A percentile compares a stretch with the other conserved stretches of the same genome.
Evolutionary conservation across 1,284 basidiomycete species (phyloP).

Genomic region (Marasmius fiardii): DNA sequence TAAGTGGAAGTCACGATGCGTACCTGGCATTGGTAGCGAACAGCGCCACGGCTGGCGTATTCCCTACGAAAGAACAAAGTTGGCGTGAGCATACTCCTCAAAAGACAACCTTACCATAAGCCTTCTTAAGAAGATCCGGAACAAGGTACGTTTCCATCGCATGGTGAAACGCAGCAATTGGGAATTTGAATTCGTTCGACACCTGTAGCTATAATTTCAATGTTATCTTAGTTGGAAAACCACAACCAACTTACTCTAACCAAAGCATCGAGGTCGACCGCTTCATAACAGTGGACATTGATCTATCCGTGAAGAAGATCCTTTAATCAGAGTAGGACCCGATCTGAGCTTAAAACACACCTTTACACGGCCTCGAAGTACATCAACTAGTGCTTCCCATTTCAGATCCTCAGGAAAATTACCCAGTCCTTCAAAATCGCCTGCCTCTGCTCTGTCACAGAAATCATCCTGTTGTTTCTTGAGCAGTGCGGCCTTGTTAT

Average conservation of each 20-base stretch:
- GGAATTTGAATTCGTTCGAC: conserved; percentile 64
- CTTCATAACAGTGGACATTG: conserved; percentile 65
- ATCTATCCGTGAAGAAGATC: conserved; percentile 33
- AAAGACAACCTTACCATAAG: conserved; percentile 37
- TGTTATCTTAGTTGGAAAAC: not conserved
- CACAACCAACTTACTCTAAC: conserved; percentile 42
- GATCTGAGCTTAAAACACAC: not conserved
- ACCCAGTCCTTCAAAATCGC: conserved; percentile 58
- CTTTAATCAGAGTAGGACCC: not conserved
- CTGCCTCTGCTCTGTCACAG: conserved; percentile 54
- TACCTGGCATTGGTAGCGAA: conserved; percentile 55
- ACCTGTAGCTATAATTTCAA: conserved; percentile 29
- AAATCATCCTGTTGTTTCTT: conserved; percentile 74
- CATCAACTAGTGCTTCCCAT: conserved; percentile 74
- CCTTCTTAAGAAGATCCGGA: conserved; percentile 53
- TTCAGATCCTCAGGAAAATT: conserved; percentile 68
- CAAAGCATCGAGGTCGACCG: conserved; percentile 61
- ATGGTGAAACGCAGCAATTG: conserved; percentile 60
- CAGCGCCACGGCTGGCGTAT: conserved; percentile 52
- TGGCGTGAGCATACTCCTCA: not conserved
- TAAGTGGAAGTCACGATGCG: not conserved
- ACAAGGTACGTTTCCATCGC: conserved; percentile 65
- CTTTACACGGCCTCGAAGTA: conserved; percentile 54
- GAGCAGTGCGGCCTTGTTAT: conserved; percentile 72
- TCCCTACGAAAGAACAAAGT: conserved; percentile 20